These are phyloP conservation scores for Cladosporium sphaerospermum DNA, from an alignment of 2,329 filamentous ascomycete genomes.

Conservation along the genomic window DNA sequence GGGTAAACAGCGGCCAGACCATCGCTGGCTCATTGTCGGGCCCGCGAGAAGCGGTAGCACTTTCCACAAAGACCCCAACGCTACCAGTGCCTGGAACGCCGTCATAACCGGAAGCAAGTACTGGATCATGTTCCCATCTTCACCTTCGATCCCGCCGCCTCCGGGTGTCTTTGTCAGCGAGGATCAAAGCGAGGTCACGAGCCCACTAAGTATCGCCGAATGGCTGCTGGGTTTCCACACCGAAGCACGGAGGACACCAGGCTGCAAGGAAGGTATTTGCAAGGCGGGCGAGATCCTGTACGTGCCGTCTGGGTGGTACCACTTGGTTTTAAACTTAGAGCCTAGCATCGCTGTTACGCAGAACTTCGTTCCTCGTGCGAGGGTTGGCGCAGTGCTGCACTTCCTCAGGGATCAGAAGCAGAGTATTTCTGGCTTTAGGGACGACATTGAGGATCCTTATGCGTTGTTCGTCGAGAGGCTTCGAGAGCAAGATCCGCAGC, in stretches of 20 bases:
- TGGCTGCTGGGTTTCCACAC: slow-evolving; percentile 88
- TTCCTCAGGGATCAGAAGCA: slow-evolving; percentile 78
- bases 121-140: slow-evolving; percentile 96
- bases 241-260: slow-evolving; percentile 67
- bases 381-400: slow-evolving; percentile 66
- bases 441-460: slow-evolving; percentile 65
- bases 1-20: slow-evolving; percentile 71
- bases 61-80: slow-evolving; percentile 79
- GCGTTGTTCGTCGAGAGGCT: slow-evolving; percentile 68
- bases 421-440: slow-evolving; percentile 80
- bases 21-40: slow-evolving; percentile 88
- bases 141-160: slow-evolving; percentile 55
- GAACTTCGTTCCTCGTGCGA: slow-evolving; percentile 79
- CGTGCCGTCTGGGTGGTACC: slow-evolving; percentile 94
- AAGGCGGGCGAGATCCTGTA: slow-evolving; percentile 78
- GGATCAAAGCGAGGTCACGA: slow-evolving; percentile 89
- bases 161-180: slow-evolving; percentile 85
- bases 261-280: slow-evolving; percentile 82
- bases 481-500: slow-evolving; percentile 54
- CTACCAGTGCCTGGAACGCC: slow-evolving; percentile 84
- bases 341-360: slow-evolving; percentile 84
- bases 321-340: slow-evolving; percentile 86
- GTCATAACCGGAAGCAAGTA: slow-evolving; percentile 87
- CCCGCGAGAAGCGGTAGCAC: slow-evolving; percentile 83
- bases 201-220: slow-evolving; percentile 90